Base-by-base conservation (phyloP, 2,329 filamentous ascomycete genomes). In the Aspergillus sp. region DNA sequence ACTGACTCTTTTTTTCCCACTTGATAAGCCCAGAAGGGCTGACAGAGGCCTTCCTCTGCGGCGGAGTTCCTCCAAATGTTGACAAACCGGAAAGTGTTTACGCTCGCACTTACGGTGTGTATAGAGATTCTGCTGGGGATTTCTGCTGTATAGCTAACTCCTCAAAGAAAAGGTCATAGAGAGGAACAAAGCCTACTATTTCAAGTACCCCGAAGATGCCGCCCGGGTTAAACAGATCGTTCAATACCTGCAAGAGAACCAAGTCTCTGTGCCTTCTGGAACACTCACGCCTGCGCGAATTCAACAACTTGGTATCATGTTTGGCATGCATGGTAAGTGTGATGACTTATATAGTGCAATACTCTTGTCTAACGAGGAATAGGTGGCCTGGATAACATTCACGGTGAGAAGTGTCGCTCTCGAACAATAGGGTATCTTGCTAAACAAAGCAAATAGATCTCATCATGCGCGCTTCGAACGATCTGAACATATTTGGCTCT, bases 151-250 rank as follows among this genome's bases (percentile, higher is more conserved):
- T 22, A 39, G 9, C 49, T 66, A 47, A 64, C 30, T 32, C 12
- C 3, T 2, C 44, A 45, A 48, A 73, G 74, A 74, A 51, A 86
- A 85, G 60, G 80, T 90, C 10, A 72, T 75, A 15, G 73, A 85
- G 62, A 80, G 90, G 45, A 96, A 95, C 66, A 64, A 79, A 51
- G 82, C 79, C 7, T 97, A 93, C 67, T 95, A 95, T 63, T 65
- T 68, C 43, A 96, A 96, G 63, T 97, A 84, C 56, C 88, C 90
- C 0, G 85, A 90, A 54, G 91, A 97, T 61, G 69, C 85, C 7
- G 74, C 78, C 7, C 74, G 77, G 2, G 82, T 96, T 15, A 82
- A 83, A 55, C 72, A 75, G 19, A 78, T 96, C 38, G 75, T 85
- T 41, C 68, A 73, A 20, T 79, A 86, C 54, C 81, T 96, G 44